These are phyloP conservation scores for Mallotus repandus DNA, from an alignment of 441 rosid genomes.

Conservation along the genomic window DNA sequence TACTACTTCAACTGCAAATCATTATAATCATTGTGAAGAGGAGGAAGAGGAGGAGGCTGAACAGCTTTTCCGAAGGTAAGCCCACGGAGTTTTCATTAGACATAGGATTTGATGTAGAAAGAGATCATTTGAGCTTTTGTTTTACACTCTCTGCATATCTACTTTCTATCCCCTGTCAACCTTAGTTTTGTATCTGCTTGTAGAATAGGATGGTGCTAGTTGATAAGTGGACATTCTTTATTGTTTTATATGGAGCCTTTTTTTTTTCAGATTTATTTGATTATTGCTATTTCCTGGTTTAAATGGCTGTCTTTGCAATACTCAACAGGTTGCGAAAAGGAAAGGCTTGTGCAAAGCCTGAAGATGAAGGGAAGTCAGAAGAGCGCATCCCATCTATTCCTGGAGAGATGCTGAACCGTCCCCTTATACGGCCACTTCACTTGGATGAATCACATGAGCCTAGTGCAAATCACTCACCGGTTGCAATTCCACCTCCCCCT, in stretches of 20 bases:
- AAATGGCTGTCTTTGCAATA: slow-evolving; percentile 10
- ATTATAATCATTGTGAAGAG: slow-evolving; percentile 40
- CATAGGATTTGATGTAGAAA: not conserved
- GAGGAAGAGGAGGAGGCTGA: slow-evolving; percentile 90
- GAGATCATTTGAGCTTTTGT: not conserved
- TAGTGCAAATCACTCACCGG: slow-evolving; percentile 38
- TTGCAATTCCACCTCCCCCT: slow-evolving; percentile 93
- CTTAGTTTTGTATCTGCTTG: not conserved
- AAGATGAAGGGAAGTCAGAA: slow-evolving; percentile 52
- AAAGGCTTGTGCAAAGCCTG: slow-evolving; percentile 85
- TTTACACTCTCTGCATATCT: not conserved
- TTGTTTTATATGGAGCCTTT: not conserved
- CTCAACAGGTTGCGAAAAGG: slow-evolving; percentile 75
- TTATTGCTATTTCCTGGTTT: not conserved
- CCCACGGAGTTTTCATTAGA: slow-evolving; percentile 7
- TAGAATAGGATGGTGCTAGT: not conserved
- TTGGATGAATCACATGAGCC: slow-evolving; percentile 42
- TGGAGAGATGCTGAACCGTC: slow-evolving; percentile 70
- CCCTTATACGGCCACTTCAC: slow-evolving; percentile 73
- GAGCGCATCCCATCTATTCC: slow-evolving; percentile 45
- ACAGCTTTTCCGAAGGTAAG: slow-evolving; percentile 89
- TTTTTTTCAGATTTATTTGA: not conserved
- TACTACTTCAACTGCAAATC: slow-evolving; percentile 36
- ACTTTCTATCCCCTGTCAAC: too few relatives aligned
- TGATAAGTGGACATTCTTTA: not conserved